Evolutionary conservation across 352 stramenopile species (phyloP), one percentile per base, ranked within the genome.

Genomic region (Pythium rhizo-oryzae): DNA sequence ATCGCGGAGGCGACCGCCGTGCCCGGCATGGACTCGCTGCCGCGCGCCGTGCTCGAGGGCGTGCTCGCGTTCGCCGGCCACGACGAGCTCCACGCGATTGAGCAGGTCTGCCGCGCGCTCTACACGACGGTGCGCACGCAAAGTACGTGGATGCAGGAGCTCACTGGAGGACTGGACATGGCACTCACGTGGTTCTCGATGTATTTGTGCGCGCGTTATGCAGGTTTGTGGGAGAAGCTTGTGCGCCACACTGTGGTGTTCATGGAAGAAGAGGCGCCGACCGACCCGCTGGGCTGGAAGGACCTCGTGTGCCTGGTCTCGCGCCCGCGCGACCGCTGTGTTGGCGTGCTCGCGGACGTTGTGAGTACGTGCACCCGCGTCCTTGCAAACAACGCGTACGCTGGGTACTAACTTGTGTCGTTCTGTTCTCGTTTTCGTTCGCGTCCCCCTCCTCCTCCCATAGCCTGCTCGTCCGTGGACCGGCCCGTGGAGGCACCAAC

Each of bases 381-480:
- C 6, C 28, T 33, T 33, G 28, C 28, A 33, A 6, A 33, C 28
- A 33, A 7, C 28, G 6, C 28, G 28, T 7, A 53, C 35, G 12
- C 35, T 37, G 47, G 11, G 3, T 12, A n/a, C 24, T 56, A 28
- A 51, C 41, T 57, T 33, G 28, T 52, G 41, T 56, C 12, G 28
- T 5, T 50, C 58, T 58, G 30, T 13, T 39, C 24, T 41, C 12
- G 35, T 15, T 41, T 41, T 41, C 35, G 35, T 41, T 41, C 35
- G 35, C 12, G 35, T 41, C 35, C 8, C 33, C 35, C 35, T 33
- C 28, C 28, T 33, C 28, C 28, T 33, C 28, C 3, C 28, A 33
- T 33, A 59, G 43, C 60, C 66, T 78, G 62, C 37, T 80, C 74
- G 21, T 80, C 74, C 6, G 61, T 78, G n/a, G 74, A 80, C 39